These are phyloP conservation scores for Acidomyces sp. DNA, from an alignment of 495 filamentous ascomycete species.

Conservation along the genomic window DNA sequence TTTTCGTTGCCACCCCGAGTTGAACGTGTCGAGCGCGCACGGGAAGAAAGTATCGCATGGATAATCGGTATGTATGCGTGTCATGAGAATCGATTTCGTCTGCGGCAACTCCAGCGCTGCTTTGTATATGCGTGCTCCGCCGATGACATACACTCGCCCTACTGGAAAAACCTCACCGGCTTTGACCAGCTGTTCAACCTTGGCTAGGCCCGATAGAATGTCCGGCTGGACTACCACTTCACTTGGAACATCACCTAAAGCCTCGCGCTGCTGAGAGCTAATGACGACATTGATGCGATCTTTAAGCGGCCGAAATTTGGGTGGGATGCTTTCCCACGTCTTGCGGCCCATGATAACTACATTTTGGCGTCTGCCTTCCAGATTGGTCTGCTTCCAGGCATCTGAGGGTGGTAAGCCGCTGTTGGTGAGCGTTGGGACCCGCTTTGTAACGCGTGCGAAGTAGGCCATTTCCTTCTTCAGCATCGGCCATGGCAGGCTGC, in stretches of 20 bases:
- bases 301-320: slow-evolving; percentile 60
- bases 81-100: slow-evolving; percentile 44
- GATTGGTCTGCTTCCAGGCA: slow-evolving; percentile 9
- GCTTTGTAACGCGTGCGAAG: slow-evolving; percentile 81
- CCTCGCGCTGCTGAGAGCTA: slow-evolving; percentile 34
- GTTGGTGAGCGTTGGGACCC: slow-evolving; percentile 28
- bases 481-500: slow-evolving; percentile 75
- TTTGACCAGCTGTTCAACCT: slow-evolving; percentile 25
- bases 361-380: slow-evolving; percentile 36
- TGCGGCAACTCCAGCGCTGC: slow-evolving; percentile 41
- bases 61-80: slow-evolving; percentile 47
- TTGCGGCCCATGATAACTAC: slow-evolving; percentile 95
- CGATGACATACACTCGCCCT: slow-evolving; percentile 68
- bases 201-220: slow-evolving; percentile 40
- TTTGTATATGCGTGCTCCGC: slow-evolving; percentile 73
- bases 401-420: slow-evolving; percentile 20
- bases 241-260: slow-evolving; percentile 23
- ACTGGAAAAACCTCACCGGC: slow-evolving; percentile 21
- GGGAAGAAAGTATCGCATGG: slow-evolving; percentile 89
- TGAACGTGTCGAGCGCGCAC: slow-evolving; percentile 34
- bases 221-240: slow-evolving; percentile 27
- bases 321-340: slow-evolving; percentile 81
- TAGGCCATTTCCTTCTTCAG: slow-evolving; percentile 85
- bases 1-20: slow-evolving; percentile 37
- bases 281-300: slow-evolving; percentile 69